Evolutionary conservation across 129 eudicot genomes (phyloP).

Genomic region (Rutidosis leptorrhynchoides): DNA sequence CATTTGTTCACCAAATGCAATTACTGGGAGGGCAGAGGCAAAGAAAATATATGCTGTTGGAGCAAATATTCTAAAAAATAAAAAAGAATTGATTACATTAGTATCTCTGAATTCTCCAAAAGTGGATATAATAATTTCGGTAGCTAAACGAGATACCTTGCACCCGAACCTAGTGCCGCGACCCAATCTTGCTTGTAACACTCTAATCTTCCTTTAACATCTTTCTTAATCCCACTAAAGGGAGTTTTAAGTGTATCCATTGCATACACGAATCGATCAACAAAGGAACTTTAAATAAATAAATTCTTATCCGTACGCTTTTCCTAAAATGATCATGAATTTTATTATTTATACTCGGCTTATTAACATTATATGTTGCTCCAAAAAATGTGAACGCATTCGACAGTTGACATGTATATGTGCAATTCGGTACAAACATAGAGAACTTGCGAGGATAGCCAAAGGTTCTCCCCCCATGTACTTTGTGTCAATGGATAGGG

Average conservation of each 20-base stretch:
- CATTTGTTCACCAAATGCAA: conserved; percentile 92
- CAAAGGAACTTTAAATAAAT: conserved; percentile 8
- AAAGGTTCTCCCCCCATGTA: too few relatives aligned
- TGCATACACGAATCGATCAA: conserved; percentile 21
- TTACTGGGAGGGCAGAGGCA: conserved; percentile 92
- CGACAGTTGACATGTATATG: neutral
- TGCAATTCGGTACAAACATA: too few relatives aligned
- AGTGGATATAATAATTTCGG: neutral
- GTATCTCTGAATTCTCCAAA: neutral
- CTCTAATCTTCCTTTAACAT: conserved; percentile 56
- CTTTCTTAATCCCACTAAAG: conserved; percentile 57
- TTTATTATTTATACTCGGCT: neutral
- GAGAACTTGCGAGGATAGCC: too few relatives aligned
- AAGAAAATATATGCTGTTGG: conserved; percentile 86
- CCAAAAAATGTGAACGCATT: neutral
- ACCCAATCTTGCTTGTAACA: conserved; percentile 80
- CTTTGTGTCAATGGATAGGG: too few relatives aligned
- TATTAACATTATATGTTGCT: neutral
- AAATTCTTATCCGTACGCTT: neutral
- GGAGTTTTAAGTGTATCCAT: conserved; percentile 63
- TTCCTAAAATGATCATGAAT: neutral
- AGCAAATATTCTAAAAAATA: conserved; percentile 60
- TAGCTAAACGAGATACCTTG: conserved; percentile 42
- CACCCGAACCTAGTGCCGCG: conserved; percentile 50
- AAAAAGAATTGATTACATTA: neutral